Evolutionary conservation across 306 rosid species (phyloP), one percentile per base, ranked within the genome.

Genomic region (Mimosa bimucronata): DNA sequence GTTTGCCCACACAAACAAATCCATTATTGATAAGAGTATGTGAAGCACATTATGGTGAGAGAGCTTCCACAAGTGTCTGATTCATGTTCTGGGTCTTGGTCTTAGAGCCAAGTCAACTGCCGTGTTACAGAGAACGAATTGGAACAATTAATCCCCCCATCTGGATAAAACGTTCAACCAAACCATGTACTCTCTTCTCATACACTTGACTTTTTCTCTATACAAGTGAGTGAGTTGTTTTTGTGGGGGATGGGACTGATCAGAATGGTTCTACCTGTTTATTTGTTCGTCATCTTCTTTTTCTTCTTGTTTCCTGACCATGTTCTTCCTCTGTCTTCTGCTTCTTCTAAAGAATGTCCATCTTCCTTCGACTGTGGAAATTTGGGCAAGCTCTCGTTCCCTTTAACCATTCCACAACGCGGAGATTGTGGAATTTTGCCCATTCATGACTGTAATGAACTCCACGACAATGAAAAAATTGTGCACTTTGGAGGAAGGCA

Each of bases 361-460:
- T 9, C 7, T 5, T 66, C 61, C 9, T 82, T 86, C 53, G n/a
- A 44, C 19, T 88, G 91, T 21, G 89, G 83, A 72, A 53, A 48
- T 23, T 26, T 83, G 2, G 84, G 83, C 2, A 0, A 0, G 0
- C 2, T 85, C 52, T 0, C 0, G 0, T 81, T 44, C 46, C 91
- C 91, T 21, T 79, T 81, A 2, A 76, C 62, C 30, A 78, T 9
- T 5, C 1, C 3, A 23, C 50, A 15, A 9, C 9, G 5, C 52
- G 28, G 3, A 7, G 6, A 76, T 0, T 83, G 91, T 75, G 91
- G 91, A 15, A 18, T 52, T 28, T 34, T 70, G 26, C 16, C 69
- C 13, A 79, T 83, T 50, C 38, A 73, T 3, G 66, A 67, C 26
- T 85, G 89, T 41, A 52, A 75, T n/a, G 46, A 74, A 37, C 40